Conservation (phyloP, 1,139 yeast species). For the Candida smagusa region DNA sequence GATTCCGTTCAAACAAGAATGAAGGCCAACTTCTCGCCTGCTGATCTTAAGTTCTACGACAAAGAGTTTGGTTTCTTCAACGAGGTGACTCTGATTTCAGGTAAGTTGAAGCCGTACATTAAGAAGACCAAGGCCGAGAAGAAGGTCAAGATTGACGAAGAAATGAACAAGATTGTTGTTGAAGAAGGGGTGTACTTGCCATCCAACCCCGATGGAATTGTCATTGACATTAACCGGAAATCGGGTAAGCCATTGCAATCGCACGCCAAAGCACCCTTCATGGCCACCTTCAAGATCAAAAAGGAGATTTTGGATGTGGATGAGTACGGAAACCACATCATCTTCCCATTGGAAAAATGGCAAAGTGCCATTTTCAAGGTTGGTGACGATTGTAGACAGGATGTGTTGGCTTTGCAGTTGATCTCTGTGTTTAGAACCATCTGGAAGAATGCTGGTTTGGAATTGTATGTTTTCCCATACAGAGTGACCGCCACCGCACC, state of each 20-base stretch:
- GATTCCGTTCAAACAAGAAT: slow-evolving; percentile 71
- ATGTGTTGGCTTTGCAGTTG: slow-evolving; percentile 88
- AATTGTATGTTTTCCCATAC: slow-evolving; percentile 87
- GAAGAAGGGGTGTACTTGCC: slow-evolving; percentile 90
- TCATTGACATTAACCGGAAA: slow-evolving; percentile 85
- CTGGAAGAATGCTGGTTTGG: slow-evolving; percentile 85
- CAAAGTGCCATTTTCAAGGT: slow-evolving; percentile 97
- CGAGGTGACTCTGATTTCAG: slow-evolving; percentile 90
- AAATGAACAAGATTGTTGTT: slow-evolving; percentile 77
- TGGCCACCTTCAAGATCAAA: slow-evolving; percentile 90
- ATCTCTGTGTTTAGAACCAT: slow-evolving; percentile 89
- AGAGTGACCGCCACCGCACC: slow-evolving; percentile 98
- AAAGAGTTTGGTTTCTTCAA: slow-evolving; percentile 86
- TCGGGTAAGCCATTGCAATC: slow-evolving; percentile 97
- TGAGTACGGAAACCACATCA: slow-evolving; percentile 39
- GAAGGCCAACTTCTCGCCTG: slow-evolving; percentile 56
- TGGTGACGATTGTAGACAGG: slow-evolving; percentile 99
- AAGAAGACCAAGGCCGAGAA: slow-evolving; percentile 94
- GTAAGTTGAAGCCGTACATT: slow-evolving; percentile 89
- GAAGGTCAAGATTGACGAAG: slow-evolving; percentile 94
- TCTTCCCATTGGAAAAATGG: slow-evolving; percentile 56
- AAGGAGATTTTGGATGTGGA: slow-evolving; percentile 48
- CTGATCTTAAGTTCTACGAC: slow-evolving; percentile 67
- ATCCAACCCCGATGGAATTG: slow-evolving; percentile 94
- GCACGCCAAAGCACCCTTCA: slow-evolving; percentile 97